Evolutionary conservation across 352 stramenopile genomes (phyloP), one percentile per base, ranked within the genome.

Genomic region (Phytopythium helicoides): DNA sequence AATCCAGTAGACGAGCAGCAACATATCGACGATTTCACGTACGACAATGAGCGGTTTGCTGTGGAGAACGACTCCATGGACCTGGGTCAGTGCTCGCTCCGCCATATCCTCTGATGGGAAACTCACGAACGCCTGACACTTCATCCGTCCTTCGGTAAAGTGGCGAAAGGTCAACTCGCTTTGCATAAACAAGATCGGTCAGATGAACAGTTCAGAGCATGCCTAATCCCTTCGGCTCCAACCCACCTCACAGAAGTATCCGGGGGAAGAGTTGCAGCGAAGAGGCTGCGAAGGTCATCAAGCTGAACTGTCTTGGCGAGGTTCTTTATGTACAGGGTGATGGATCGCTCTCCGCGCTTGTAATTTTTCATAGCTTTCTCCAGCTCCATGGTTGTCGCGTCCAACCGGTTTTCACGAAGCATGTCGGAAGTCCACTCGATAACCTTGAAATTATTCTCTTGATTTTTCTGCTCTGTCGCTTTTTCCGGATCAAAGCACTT

Each of bases 21-120:
- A 49, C 11, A 35, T 42, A n/a, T 7, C 11, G 21, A 16, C 3
- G n/a, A 21, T 39, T 36, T 5, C 3, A 81, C 82, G 45, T 72
- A 95, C 87, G 62, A 94, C 76, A 56, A 96, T 65, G 2, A 94
- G 50, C 18, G 85, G 85, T 56, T 94, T 96, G 28, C 69, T 71
- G 25, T 91, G 73, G 3, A 95, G 21, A 9, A 92, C 51, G 15
- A 91, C 69, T 7, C 87, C 87, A 52, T 96, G 86, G 8, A 82
- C 65, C 8, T 71, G 55, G 5, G 81, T 40, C 11, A 94, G 70
- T 18, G 84, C 78, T 16, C 36, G 42, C 19, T 49, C 58, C 3
- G 87, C 87, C 15, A 86, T 33, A 10, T 82, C 64, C 18, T 69
- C 46, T 1, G 49, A 80, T 25, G 78, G 65, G 50, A 82, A 94